A percentile compares a stretch with the other conserved stretches of the same genome.
Conservation (phyloP, 2,329 filamentous ascomycete genomes). For the Colletotrichum sp. region DNA sequence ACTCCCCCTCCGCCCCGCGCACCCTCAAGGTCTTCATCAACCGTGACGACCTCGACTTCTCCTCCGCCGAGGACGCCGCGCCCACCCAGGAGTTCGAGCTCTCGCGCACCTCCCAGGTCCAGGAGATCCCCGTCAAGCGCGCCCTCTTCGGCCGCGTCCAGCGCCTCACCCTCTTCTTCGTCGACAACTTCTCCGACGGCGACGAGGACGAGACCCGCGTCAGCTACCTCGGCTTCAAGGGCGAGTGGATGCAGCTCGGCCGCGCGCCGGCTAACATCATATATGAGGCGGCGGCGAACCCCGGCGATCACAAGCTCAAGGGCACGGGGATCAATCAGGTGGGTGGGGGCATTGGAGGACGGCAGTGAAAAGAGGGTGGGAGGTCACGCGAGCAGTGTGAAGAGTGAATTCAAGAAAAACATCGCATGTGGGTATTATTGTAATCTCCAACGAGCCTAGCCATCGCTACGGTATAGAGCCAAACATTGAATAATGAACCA, state of each 20-base stretch:
- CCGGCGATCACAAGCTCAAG: constrained; percentile 79
- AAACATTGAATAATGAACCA: not conserved
- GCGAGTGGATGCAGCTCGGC: constrained; percentile 83
- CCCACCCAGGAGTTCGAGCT: constrained; percentile 81
- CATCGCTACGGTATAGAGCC: not conserved
- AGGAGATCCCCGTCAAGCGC: constrained; percentile 88
- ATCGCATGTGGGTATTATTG: not conserved
- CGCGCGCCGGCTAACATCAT: constrained; percentile 84
- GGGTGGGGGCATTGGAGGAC: constrained; percentile 57
- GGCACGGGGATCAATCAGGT: constrained; percentile 60
- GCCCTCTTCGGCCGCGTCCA: constrained; percentile 88
- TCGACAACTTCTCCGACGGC: constrained; percentile 84
- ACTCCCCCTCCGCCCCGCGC: constrained; percentile 72
- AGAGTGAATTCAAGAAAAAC: not conserved
- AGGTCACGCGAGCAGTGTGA: not conserved
- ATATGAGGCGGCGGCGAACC: constrained; percentile 94
- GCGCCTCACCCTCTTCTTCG: constrained; percentile 83
- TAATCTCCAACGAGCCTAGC: not conserved
- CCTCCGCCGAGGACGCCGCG: constrained; percentile 69
- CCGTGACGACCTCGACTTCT: constrained; percentile 85
- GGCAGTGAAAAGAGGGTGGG: not conserved
- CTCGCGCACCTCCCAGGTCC: constrained; percentile 78
- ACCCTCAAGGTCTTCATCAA: constrained; percentile 91
- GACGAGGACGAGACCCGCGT: constrained; percentile 82
- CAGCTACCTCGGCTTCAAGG: constrained; percentile 72